phyloP scores from a whole-genome alignment of 805 yeast genomes.

The Maudiozyma saulgeensis region DNA sequence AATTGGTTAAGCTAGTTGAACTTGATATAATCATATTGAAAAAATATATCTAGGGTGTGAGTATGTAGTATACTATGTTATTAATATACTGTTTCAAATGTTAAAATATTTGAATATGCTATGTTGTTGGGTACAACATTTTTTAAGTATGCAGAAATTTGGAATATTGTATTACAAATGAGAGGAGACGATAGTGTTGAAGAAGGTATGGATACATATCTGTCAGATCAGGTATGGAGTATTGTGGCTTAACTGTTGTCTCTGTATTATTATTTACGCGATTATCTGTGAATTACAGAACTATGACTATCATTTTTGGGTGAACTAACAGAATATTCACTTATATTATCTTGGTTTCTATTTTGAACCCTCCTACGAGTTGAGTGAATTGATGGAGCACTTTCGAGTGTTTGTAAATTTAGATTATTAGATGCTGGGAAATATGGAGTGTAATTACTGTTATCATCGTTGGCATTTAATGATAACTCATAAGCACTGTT shows the following conservation, averaged over 20 bases:
- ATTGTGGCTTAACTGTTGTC: background rate
- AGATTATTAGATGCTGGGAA: background rate
- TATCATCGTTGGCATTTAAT: background rate
- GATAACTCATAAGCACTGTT: background rate
- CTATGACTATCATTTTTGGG: constrained; percentile 10
- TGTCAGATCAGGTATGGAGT: no score
- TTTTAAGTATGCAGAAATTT: no score
- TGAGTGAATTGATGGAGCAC: background rate
- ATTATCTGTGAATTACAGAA: constrained; percentile 9
- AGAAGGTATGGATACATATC: no score
- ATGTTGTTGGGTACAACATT: no score
- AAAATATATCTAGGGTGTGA: no score
- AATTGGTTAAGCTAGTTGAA: no score
- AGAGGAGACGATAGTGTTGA: no score
- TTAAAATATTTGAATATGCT: no score
- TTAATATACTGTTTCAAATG: no score
- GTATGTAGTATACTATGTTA: no score
- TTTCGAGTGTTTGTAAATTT: background rate
- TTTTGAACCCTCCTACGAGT: background rate
- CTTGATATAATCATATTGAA: no score
- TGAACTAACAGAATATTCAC: background rate
- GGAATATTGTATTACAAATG: no score
- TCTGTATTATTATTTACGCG: background rate
- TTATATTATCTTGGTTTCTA: background rate
- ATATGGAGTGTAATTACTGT: background rate